phyloP scores from a whole-genome alignment of 768 basidiomycete genomes.

The Tricholoma flavovirens region DNA sequence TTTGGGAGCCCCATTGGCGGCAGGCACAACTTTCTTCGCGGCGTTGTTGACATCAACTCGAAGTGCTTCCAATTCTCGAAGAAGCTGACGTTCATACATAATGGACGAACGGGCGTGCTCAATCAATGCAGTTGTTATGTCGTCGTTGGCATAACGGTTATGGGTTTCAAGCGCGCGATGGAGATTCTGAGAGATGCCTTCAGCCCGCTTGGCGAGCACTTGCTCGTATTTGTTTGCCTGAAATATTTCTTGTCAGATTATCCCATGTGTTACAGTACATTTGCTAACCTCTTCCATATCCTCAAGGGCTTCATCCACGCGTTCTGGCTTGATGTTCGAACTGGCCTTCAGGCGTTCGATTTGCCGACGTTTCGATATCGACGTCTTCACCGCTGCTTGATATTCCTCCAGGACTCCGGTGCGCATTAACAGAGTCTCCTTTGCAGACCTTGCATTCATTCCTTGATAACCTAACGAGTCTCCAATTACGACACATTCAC shows the following conservation, averaged over 20 bases:
- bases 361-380: constrained; percentile 87
- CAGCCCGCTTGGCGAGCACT: constrained; percentile 75
- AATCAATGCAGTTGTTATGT: constrained; percentile 83
- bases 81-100: constrained; percentile 84
- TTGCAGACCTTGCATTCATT: constrained; percentile 93
- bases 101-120: constrained; percentile 91
- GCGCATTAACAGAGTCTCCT: constrained; percentile 88
- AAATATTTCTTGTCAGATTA: constrained; percentile 8
- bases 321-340: constrained; percentile 77
- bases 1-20: constrained; percentile 48
- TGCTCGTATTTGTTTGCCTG: constrained; percentile 91
- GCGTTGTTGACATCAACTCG: constrained; percentile 69
- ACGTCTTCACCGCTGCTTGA: constrained; percentile 85
- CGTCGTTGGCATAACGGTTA: constrained; percentile 83
- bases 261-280: background rate
- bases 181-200: constrained; percentile 91
- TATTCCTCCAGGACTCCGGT: constrained; percentile 92
- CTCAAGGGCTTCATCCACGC: constrained; percentile 86
- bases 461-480: constrained; percentile 96
- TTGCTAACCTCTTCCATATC: constrained; percentile 81
- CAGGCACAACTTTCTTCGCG: constrained; percentile 49
- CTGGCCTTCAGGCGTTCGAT: constrained; percentile 88
- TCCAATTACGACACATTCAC: constrained; percentile 93
- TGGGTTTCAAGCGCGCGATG: constrained; percentile 83
- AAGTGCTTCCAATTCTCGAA: constrained; percentile 85